Evolutionary conservation across 2,329 filamentous ascomycete genomes (phyloP), one percentile per base, ranked within the genome.

Genomic region (Penicillium freii): DNA sequence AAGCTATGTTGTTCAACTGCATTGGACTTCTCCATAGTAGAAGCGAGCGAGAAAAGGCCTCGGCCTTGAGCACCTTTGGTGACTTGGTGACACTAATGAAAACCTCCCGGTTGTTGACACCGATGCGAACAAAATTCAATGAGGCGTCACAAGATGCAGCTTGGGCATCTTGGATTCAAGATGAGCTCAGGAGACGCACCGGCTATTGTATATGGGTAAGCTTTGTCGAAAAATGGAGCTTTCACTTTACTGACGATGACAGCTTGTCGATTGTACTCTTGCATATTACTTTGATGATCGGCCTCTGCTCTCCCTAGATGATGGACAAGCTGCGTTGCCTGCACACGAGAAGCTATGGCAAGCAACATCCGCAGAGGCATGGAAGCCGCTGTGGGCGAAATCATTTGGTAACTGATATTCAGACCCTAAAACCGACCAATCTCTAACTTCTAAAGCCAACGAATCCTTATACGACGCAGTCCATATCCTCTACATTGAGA

Each of bases 401-500:
- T 50, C 55, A 27, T 54, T 56, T 23, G 64, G 68, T 71, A 70
- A 34, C 11, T 56, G 9, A n/a, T 27, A 43, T 27, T 11, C 8
- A 25, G 17, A 19, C 1, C 29, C 31, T 9, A 43, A 11, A 25
- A 27, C 33, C 9, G 36, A 29, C 27, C 23, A 42, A 21, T n/a
- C 1, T 2, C 61, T 59, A 42, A 62, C 44, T 29, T 46, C 36
- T 10, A 23, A 19, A 54, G 69, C 65, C 52, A 71, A 68, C 25
- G 65, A 71, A 17, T 77, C 77, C 19, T 71, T 81, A 4, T 71
- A 73, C 36, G 68, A 73, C 44, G 77, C 78, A 1, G 68, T 81
- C 13, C 74, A 81, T 49, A 72, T 73, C 4, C 62, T 82, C 3
- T 83, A 82, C 62, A 73, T 81, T 23, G 78, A 81, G 60, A 83